phyloP scores from a whole-genome alignment of 495 filamentous ascomycete species.

The Hypoxylon intermedium region DNA sequence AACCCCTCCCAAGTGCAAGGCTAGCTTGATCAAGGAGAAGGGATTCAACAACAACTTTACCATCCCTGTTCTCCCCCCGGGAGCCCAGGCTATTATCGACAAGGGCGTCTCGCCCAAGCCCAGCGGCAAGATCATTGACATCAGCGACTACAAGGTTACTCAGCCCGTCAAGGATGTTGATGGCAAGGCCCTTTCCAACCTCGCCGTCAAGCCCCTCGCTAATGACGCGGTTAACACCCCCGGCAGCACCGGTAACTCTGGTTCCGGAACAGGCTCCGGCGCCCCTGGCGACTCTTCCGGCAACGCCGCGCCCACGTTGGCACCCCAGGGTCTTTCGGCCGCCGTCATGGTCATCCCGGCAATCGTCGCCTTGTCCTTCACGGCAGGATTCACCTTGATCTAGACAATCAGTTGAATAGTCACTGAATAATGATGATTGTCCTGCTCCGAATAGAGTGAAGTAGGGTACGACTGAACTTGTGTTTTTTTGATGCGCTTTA shows the following conservation, averaged over 20 bases:
- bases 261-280: constrained; percentile 12
- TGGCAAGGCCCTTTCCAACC: constrained; percentile 44
- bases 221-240: constrained; percentile 49
- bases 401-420: constrained; percentile 36
- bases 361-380: constrained; percentile 36
- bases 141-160: constrained; percentile 52
- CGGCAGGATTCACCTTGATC: constrained; percentile 38
- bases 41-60: constrained; percentile 79
- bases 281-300: constrained; percentile 3
- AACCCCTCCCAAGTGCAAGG: constrained; percentile 64
- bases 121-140: constrained; percentile 49
- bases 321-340: constrained; percentile 33
- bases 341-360: constrained; percentile 38
- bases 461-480: constrained; percentile 19
- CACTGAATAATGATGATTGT: constrained; percentile 35
- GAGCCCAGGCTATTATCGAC: constrained; percentile 59
- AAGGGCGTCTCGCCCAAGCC: constrained; percentile 56
- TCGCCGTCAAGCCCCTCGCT: constrained; percentile 52
- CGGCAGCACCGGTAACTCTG: background rate
- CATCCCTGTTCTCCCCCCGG: constrained; percentile 63
- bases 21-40: constrained; percentile 65
- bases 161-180: constrained; percentile 49
- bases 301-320: constrained; percentile 35
- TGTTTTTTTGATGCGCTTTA: constrained; percentile 31
- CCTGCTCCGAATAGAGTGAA: constrained; percentile 15